Conservation (phyloP, 1,284 basidiomycete genomes). For the Lignosus rhinocerotis region DNA sequence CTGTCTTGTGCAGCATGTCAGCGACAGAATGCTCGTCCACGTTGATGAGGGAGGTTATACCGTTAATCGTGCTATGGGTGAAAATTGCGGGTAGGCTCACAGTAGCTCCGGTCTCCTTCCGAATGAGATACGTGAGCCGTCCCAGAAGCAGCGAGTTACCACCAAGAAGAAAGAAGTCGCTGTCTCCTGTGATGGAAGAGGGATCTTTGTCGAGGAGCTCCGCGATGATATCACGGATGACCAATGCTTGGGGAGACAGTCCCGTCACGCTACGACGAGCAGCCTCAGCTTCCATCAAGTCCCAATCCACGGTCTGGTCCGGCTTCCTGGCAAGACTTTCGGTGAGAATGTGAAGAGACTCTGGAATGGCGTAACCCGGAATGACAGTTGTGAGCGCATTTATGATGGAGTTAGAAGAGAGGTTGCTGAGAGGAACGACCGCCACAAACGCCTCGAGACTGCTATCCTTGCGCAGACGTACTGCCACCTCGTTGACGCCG, state of each 20-base stretch:
- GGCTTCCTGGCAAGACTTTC: constrained; percentile 9
- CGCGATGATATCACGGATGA: constrained; percentile 43
- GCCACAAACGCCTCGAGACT: constrained; percentile 38
- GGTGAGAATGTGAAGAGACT: constrained; percentile 32
- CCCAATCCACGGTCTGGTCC: constrained; percentile 37
- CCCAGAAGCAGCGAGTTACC: constrained; percentile 48
- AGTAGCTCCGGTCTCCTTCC: constrained; percentile 40
- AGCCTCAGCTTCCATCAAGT: constrained; percentile 36
- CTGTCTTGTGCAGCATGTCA: constrained; percentile 20
- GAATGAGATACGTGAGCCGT: constrained; percentile 42
- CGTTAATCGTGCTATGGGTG: constrained; percentile 42
- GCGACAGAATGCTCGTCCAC: constrained; percentile 8
- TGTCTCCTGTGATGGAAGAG: constrained; percentile 36
- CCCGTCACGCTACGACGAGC: constrained; percentile 29
- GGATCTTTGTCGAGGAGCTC: constrained; percentile 40
- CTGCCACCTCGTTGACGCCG: constrained; percentile 51
- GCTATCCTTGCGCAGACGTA: constrained; percentile 36
- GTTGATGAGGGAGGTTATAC: constrained; percentile 42
- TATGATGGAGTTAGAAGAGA: constrained; percentile 24
- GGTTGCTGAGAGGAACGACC: constrained; percentile 14
- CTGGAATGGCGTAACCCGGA: constrained; percentile 41
- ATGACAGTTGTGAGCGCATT: constrained; percentile 22
- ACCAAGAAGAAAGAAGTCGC: constrained; percentile 48
- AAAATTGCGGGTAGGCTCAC: constrained; percentile 42
- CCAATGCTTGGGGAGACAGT: constrained; percentile 37